These are phyloP conservation scores for Ambrosia hybrid DNA, from an alignment of 140 eudicot genomes.

Conservation along the genomic window DNA sequence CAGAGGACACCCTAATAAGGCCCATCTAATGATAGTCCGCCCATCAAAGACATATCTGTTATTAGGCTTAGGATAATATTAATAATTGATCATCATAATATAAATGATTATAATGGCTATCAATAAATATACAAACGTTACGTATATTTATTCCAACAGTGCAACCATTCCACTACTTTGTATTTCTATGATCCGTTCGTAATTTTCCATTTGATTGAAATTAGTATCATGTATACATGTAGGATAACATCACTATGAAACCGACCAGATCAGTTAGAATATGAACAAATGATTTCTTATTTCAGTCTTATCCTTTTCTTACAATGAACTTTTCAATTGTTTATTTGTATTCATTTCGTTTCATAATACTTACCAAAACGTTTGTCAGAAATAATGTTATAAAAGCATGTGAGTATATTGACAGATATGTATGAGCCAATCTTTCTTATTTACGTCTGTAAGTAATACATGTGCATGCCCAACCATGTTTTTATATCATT, in stretches of 20 bases:
- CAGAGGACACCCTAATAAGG: no score
- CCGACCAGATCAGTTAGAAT: background rate
- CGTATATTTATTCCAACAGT: no score
- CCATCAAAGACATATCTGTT: no score
- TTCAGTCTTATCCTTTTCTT: constrained; percentile 21
- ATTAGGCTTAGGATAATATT: no score
- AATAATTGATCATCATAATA: no score
- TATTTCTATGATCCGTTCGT: no score
- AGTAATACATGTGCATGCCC: constrained; percentile 29
- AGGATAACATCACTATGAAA: background rate
- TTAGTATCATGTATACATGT: no score
- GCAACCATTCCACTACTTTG: no score
- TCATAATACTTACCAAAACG: constrained; percentile 15
- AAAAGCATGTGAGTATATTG: constrained; percentile 22
- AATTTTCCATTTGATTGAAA: no score
- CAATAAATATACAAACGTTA: no score
- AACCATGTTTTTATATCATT: constrained; percentile 7
- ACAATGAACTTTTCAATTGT: constrained; percentile 3
- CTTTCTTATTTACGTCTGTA: background rate
- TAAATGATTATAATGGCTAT: no score
- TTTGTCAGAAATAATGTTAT: constrained; percentile 30
- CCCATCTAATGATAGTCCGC: no score
- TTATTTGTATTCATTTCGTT: background rate
- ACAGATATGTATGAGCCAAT: constrained; percentile 18
- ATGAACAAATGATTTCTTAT: background rate